phyloP scores from a whole-genome alignment of 2,329 filamentous ascomycete species.

The Pseudophaeomoniella oleicola region DNA sequence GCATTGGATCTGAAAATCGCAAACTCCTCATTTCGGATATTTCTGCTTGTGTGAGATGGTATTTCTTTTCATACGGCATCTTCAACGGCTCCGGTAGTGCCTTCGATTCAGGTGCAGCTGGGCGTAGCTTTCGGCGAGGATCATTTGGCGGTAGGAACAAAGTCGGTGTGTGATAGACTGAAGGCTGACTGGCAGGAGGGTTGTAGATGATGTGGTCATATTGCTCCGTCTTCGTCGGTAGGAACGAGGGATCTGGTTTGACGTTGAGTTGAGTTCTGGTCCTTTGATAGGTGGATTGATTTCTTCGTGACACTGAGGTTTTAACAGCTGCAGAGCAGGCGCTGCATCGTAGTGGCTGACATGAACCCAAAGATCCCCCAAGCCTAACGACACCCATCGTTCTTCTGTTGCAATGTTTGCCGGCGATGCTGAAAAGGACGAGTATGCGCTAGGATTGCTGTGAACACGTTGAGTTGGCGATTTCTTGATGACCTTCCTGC shows the following conservation, averaged over 20 bases:
- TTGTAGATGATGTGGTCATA: constrained; percentile 50
- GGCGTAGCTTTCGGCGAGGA: constrained; percentile 33
- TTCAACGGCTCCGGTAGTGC: constrained; percentile 35
- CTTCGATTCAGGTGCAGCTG: constrained; percentile 14
- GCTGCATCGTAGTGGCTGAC: too few relatives aligned
- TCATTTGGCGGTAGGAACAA: constrained; percentile 50
- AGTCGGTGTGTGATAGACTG: constrained; percentile 47
- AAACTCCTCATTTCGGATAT: constrained; percentile 45
- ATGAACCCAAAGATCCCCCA: too few relatives aligned
- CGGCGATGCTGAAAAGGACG: too few relatives aligned
- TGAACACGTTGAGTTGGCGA: too few relatives aligned
- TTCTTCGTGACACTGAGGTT: too few relatives aligned
- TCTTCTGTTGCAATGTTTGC: too few relatives aligned
- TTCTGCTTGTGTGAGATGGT: constrained; percentile 42
- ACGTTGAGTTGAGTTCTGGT: constrained; percentile 35
- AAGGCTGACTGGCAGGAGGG: constrained; percentile 48
- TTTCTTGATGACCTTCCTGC: too few relatives aligned
- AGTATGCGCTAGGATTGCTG: too few relatives aligned
- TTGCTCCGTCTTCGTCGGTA: constrained; percentile 19
- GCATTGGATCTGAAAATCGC: constrained; percentile 37
- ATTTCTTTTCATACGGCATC: constrained; percentile 40
- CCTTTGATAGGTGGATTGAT: constrained; percentile 34
- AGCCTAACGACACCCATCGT: too few relatives aligned
- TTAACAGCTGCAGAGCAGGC: too few relatives aligned
- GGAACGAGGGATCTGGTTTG: constrained; percentile 38